Evolutionary conservation across 1,284 basidiomycete species (phyloP).

Genomic region (Cutaneotrichosporon curvatum): DNA sequence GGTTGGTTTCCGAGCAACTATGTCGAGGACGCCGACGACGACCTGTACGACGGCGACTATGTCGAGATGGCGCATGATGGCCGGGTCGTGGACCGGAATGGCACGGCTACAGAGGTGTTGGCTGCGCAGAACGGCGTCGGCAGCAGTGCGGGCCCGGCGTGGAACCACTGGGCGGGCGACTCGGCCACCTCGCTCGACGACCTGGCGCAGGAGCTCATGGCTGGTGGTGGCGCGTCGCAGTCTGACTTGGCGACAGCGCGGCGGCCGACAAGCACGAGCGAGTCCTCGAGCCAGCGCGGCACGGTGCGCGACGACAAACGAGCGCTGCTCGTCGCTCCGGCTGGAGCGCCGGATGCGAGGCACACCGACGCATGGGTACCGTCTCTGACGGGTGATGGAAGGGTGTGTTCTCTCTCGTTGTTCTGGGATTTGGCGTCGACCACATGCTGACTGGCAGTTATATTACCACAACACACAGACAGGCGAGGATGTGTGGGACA

Average conservation of each 20-base stretch:
- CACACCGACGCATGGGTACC: constrained; percentile 46
- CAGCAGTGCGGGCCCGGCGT: constrained; percentile 23
- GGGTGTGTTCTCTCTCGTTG: constrained; percentile 35
- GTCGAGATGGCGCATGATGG: constrained; percentile 58
- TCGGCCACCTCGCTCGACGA: constrained; percentile 24
- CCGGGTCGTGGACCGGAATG: constrained; percentile 50
- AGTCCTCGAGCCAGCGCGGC: constrained; percentile 7
- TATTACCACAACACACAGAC: constrained; percentile 90
- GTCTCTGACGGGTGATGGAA: constrained; percentile 42
- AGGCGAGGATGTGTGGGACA: constrained; percentile 73
- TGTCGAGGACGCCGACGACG: constrained; percentile 70
- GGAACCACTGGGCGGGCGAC: constrained; percentile 16
- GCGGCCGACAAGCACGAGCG: constrained; percentile 12
- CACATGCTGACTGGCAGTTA: constrained; percentile 54
- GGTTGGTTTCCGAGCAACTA: constrained; percentile 99
- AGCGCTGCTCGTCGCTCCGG: too few species aligned
- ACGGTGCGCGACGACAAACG: too few species aligned
- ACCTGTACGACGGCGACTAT: constrained; percentile 47
- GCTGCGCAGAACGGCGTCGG: constrained; percentile 13
- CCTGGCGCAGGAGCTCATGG: constrained; percentile 36
- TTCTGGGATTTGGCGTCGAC: not conserved
- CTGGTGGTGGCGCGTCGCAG: not conserved
- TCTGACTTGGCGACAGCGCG: not conserved
- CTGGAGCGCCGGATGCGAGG: not conserved
- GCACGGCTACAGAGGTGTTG: constrained; percentile 18